phyloP scores from a whole-genome alignment of 2,329 filamentous ascomycete species.

The Cryphonectria japonica region DNA sequence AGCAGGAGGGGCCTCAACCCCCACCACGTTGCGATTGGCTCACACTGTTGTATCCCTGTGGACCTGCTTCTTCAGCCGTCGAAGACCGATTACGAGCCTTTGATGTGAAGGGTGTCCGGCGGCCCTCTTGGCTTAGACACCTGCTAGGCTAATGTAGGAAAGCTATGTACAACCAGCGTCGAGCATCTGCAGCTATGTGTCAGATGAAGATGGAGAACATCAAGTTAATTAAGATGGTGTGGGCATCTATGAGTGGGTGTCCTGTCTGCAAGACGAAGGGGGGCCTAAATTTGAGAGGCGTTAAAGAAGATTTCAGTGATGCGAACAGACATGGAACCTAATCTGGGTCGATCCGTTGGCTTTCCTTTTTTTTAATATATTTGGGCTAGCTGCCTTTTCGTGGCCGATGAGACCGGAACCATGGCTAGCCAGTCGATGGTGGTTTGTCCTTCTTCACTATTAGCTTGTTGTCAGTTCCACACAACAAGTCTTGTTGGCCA shows the following conservation, averaged over 20 bases:
- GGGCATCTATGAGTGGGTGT: not conserved
- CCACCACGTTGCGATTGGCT: conserved; percentile 8
- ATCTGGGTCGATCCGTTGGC: not conserved
- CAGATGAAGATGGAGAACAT: not conserved
- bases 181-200: not conserved
- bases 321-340: not conserved
- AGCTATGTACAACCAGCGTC: conserved; percentile 4
- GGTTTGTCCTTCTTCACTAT: not conserved
- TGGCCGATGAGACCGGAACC: too few species aligned
- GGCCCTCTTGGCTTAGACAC: not conserved
- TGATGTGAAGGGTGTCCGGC: not conserved
- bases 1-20: not conserved
- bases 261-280: not conserved
- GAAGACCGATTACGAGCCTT: not conserved
- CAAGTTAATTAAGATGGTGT: not conserved
- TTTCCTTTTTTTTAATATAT: not conserved
- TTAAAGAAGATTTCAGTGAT: not conserved
- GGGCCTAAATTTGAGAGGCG: not conserved
- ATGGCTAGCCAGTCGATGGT: not conserved
- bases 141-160: not conserved
- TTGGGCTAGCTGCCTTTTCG: not conserved
- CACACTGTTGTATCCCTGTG: not conserved
- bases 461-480: not conserved
- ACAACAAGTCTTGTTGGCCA: not conserved
- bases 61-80: not conserved